These are phyloP conservation scores for Isatis tinctoria DNA, from an alignment of 345 rosid species.

Conservation along the genomic window DNA sequence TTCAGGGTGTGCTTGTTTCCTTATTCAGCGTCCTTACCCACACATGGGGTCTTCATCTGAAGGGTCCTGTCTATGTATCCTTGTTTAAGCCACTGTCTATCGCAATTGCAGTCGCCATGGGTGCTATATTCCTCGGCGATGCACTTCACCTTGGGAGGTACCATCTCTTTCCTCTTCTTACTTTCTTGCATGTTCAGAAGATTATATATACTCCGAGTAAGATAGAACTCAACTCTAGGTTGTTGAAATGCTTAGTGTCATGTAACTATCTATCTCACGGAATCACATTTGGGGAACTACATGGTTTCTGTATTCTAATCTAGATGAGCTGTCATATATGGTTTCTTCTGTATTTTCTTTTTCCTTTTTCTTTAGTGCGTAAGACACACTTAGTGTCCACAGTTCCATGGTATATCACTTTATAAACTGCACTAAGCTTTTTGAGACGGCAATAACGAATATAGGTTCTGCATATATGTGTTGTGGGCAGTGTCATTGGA, in stretches of 20 bases:
- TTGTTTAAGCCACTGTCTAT: constrained; percentile 38
- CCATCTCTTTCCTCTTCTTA: background rate
- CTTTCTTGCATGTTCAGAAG: background rate
- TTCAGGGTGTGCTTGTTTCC: background rate
- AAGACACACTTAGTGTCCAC: too few relatives aligned
- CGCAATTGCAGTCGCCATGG: constrained; percentile 32
- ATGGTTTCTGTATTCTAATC: too few relatives aligned
- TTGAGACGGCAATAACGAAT: background rate
- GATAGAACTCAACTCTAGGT: too few relatives aligned
- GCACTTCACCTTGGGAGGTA: constrained; percentile 36
- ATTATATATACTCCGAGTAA: too few relatives aligned
- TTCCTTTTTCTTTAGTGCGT: too few relatives aligned
- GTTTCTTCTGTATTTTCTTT: too few relatives aligned
- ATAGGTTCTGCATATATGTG: background rate
- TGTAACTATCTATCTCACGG: too few relatives aligned
- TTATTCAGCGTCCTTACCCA: background rate
- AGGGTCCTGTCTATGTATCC: constrained; percentile 38
- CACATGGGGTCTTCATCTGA: constrained; percentile 34
- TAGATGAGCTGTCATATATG: too few relatives aligned
- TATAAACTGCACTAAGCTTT: too few relatives aligned
- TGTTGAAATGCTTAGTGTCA: too few relatives aligned
- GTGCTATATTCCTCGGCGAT: constrained; percentile 32
- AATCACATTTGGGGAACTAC: too few relatives aligned
- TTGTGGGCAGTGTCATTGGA: constrained; percentile 17
- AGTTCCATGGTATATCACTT: too few relatives aligned